phyloP scores from a whole-genome alignment of 2,329 filamentous ascomycete species.

The Aspergillus sclerotialis region DNA sequence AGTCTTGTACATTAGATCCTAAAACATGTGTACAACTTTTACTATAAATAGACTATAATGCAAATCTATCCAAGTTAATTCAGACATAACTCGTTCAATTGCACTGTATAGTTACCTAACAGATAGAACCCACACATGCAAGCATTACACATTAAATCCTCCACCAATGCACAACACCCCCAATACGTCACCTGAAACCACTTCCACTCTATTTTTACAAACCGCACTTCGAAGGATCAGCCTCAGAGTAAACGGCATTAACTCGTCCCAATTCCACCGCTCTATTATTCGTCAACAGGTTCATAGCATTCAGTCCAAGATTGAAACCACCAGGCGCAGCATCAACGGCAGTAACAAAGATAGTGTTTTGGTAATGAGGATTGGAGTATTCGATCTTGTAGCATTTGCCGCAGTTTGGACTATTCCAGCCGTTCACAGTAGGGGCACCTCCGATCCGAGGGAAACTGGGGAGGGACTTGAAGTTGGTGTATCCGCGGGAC shows the following conservation, averaged over 20 bases:
- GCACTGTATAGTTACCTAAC: too few species aligned
- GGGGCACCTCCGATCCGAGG: conserved; percentile 45
- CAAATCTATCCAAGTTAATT: too few species aligned
- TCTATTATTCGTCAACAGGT: conserved; percentile 41
- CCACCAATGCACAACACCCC: not conserved
- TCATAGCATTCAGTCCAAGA: conserved; percentile 42
- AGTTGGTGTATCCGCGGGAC: conserved; percentile 29
- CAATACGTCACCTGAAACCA: conserved; percentile 1
- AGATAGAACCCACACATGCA: too few species aligned
- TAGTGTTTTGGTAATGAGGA: conserved; percentile 28
- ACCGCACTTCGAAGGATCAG: conserved; percentile 11
- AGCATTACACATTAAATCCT: not conserved
- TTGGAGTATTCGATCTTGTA: conserved; percentile 43
- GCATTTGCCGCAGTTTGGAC: conserved; percentile 46
- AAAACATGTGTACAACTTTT: not conserved
- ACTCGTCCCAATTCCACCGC: conserved; percentile 40
- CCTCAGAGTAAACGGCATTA: conserved; percentile 19
- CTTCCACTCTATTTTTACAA: not conserved
- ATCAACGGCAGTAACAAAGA: conserved; percentile 47
- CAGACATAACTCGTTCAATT: too few species aligned
- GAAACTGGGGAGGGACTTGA: conserved; percentile 40
- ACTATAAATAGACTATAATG: not conserved
- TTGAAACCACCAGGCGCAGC: conserved; percentile 42
- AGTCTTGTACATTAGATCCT: not conserved
- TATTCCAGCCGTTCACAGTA: conserved; percentile 43